These are phyloP conservation scores for Capsicum chinense DNA, from an alignment of 257 asterid genomes.

Conservation along the genomic window DNA sequence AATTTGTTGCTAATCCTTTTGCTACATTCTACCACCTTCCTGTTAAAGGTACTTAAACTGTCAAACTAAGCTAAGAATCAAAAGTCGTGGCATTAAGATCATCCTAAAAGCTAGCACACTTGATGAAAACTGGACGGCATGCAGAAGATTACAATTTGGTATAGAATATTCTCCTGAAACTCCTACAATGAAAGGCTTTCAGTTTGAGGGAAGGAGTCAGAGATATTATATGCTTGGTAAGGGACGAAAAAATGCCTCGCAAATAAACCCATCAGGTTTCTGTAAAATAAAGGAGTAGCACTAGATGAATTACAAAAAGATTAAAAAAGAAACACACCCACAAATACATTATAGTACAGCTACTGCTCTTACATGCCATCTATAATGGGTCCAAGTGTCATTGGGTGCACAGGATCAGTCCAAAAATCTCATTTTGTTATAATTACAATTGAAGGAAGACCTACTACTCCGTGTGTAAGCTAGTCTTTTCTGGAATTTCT, in stretches of 20 bases:
- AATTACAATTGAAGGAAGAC: not conserved
- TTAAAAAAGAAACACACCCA: not conserved
- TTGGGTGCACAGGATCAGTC: not conserved
- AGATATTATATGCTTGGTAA: not conserved
- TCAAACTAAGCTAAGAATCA: not conserved
- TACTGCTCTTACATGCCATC: not conserved
- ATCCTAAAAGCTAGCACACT: not conserved
- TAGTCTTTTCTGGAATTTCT: conserved; percentile 26
- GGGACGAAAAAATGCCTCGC: not conserved
- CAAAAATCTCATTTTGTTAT: not conserved
- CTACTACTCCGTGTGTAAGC: conserved; percentile 25
- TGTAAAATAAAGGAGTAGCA: not conserved
- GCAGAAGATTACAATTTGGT: not conserved
- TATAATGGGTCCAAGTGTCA: conserved; percentile 16
- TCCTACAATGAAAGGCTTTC: not conserved
- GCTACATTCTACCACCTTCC: not conserved
- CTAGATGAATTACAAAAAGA: not conserved
- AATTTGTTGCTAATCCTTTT: not conserved
- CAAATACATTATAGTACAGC: not conserved
- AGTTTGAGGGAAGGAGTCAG: not conserved
- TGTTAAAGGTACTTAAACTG: not conserved
- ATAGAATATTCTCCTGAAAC: conserved; percentile 9
- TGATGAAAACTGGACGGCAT: not conserved
- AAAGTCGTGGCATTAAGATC: not conserved
- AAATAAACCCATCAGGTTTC: conserved; percentile 19